These are phyloP conservation scores for Malus hybrid DNA, from an alignment of 331 rosid genomes.

Conservation along the genomic window DNA sequence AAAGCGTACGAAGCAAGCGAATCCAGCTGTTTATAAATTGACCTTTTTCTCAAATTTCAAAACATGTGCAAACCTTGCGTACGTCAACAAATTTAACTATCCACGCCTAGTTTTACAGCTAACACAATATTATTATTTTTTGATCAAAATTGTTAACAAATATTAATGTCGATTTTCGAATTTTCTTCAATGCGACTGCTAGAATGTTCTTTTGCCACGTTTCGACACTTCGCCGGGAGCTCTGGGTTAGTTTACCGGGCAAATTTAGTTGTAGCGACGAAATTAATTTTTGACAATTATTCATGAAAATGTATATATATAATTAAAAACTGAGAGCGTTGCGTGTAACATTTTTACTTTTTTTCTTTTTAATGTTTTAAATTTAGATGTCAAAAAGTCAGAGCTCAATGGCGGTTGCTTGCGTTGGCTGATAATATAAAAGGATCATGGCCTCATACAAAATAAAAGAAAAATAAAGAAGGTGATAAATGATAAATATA, in stretches of 20 bases:
- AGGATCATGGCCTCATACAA: not conserved
- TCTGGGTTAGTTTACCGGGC: accelerated
- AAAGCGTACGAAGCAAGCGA: too few relatives aligned
- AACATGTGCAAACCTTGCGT: too few relatives aligned
- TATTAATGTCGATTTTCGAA: not conserved
- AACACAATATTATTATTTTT: not conserved
- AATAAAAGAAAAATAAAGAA: too few relatives aligned
- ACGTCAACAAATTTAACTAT: not conserved
- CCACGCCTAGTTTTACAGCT: not conserved
- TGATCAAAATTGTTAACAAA: not conserved
- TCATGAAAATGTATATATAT: not conserved
- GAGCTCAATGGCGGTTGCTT: not conserved
- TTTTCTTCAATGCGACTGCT: not conserved
- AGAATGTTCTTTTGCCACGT: not conserved
- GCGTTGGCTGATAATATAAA: not conserved
- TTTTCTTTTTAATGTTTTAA: too few relatives aligned
- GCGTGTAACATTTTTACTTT: not conserved
- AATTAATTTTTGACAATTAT: not conserved
- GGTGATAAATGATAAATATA: not conserved
- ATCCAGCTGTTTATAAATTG: too few relatives aligned
- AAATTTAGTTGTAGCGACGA: too few relatives aligned
- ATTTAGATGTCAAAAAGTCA: not conserved
- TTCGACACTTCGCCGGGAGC: too few relatives aligned
- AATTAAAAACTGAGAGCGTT: not conserved
- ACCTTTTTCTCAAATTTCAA: too few relatives aligned